Evolutionary conservation across 2,329 filamentous ascomycete species (phyloP).

Genomic region (Plenodomus tracheiphilus): DNA sequence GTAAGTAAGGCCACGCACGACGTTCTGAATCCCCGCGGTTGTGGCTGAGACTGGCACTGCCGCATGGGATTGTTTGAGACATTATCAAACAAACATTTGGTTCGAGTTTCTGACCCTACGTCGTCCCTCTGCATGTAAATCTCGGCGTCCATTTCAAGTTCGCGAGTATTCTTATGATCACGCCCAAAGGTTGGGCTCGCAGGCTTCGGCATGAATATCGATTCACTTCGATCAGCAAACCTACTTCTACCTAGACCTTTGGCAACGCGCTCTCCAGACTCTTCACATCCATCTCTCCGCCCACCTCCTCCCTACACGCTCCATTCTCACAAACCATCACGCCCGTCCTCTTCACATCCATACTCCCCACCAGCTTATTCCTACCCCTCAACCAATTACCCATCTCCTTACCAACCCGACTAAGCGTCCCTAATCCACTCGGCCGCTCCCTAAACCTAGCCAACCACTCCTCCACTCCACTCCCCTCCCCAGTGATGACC

Average conservation of each 20-base stretch:
- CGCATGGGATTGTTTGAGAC: no score
- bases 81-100: no score
- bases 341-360: constrained; percentile 44
- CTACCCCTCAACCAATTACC: constrained; percentile 56
- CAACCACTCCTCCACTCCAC: constrained; percentile 47
- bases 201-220: no score
- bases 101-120: no score
- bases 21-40: no score
- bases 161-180: no score
- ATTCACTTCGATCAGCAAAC: no score
- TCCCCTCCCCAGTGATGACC: constrained; percentile 57
- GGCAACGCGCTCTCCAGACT: constrained; percentile 29
- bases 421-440: constrained; percentile 33
- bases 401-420: constrained; percentile 38
- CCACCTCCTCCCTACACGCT: constrained; percentile 50
- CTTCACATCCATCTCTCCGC: constrained; percentile 36
- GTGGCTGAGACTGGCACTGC: no score
- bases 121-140: no score
- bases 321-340: constrained; percentile 46
- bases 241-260: constrained; percentile 2
- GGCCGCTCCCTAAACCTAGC: constrained; percentile 47
- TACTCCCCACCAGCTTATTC: constrained; percentile 51
- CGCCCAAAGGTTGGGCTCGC: no score
- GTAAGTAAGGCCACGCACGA: no score
- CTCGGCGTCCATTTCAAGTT: no score